phyloP scores from a whole-genome alignment of 2,329 filamentous ascomycete genomes.

The Phialophora verrucosa region DNA sequence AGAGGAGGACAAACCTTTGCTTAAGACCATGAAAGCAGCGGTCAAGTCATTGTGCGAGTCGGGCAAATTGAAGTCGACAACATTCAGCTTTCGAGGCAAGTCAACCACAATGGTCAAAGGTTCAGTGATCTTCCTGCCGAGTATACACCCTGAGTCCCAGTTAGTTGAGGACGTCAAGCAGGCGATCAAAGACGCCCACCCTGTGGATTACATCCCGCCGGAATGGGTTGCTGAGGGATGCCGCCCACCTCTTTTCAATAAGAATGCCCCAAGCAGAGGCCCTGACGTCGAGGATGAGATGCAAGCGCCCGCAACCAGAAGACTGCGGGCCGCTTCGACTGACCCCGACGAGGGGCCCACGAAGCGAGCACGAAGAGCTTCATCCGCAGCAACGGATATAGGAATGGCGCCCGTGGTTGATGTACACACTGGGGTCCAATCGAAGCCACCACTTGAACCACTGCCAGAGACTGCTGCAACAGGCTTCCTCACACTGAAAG shows the following conservation, averaged over 20 bases:
- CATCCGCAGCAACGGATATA: not conserved
- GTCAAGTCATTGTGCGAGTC: slow-evolving; percentile 58
- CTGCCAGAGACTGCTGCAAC: slow-evolving; percentile 21
- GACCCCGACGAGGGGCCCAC: not conserved
- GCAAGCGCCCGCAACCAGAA: slow-evolving; percentile 35
- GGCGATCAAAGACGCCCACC: slow-evolving; percentile 55
- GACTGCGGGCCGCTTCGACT: slow-evolving; percentile 23
- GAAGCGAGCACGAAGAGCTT: slow-evolving; percentile 2
- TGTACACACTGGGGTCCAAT: not conserved
- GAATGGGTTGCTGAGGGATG: slow-evolving; percentile 46
- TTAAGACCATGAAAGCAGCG: slow-evolving; percentile 57
- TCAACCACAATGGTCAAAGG: slow-evolving; percentile 58
- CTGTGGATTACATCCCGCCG: slow-evolving; percentile 53
- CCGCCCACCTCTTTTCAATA: slow-evolving; percentile 26
- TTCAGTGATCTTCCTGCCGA: slow-evolving; percentile 56
- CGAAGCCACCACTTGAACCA: slow-evolving; percentile 15
- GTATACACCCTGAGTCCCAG: slow-evolving; percentile 53
- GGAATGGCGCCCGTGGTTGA: not conserved
- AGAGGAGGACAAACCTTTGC: slow-evolving; percentile 56
- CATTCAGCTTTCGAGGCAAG: slow-evolving; percentile 57
- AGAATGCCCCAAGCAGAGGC: slow-evolving; percentile 33
- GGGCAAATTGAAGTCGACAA: slow-evolving; percentile 59
- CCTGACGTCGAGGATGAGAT: slow-evolving; percentile 40
- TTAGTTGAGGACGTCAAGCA: slow-evolving; percentile 56
- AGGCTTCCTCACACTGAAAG: slow-evolving; percentile 37